Conservation (phyloP, 345 rosid genomes). For the Bruguiera parviflora region DNA sequence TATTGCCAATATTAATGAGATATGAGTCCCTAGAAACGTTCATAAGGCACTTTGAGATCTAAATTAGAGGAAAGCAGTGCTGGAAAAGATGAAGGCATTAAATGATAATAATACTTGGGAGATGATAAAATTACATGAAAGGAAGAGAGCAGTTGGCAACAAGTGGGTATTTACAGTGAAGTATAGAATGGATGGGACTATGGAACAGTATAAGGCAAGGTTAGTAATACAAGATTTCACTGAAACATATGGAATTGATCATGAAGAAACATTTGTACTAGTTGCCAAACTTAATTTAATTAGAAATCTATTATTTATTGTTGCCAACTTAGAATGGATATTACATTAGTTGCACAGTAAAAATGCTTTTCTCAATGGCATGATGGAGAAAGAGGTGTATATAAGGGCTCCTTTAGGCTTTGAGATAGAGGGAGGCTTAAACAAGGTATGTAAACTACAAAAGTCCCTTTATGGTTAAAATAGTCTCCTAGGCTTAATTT, state of each 20-base stretch:
- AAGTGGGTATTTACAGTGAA: neutral
- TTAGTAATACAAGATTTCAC: neutral
- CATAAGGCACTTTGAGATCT: neutral
- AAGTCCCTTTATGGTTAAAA: neutral
- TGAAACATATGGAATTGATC: neutral
- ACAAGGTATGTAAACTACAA: neutral
- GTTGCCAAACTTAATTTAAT: neutral
- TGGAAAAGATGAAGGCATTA: neutral
- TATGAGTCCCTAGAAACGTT: neutral
- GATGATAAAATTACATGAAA: neutral
- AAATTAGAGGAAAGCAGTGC: neutral
- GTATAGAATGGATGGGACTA: neutral
- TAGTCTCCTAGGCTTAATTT: neutral
- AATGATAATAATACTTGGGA: neutral
- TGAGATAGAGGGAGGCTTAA: neutral
- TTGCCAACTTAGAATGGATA: neutral
- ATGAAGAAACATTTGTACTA: constrained; percentile 1
- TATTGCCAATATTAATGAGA: too few species aligned
- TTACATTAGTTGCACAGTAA: neutral
- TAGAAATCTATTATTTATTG: neutral
- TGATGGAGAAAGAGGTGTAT: neutral
- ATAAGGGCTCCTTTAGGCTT: neutral
- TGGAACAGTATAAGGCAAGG: neutral
- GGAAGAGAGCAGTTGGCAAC: neutral
- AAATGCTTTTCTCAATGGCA: neutral